A percentile compares a stretch with the other conserved stretches of the same genome.
Evolutionary conservation across 768 basidiomycete genomes (phyloP).

Genomic region (Tulasnella sp.): DNA sequence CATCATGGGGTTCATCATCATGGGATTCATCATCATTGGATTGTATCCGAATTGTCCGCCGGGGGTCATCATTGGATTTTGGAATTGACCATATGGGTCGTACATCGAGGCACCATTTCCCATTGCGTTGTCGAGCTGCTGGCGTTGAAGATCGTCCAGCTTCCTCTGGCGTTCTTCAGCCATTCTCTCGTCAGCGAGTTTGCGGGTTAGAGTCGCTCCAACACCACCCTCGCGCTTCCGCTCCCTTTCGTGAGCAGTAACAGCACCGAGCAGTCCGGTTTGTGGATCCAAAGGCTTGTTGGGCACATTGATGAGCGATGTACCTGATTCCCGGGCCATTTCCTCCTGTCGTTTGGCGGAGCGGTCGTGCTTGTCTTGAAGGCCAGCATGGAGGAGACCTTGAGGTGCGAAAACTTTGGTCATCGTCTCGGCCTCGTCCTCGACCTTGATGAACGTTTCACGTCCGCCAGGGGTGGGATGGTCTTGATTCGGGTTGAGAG

Average conservation of each 20-base stretch:
- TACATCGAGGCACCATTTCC: conserved; percentile 57
- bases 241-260: conserved; percentile 91
- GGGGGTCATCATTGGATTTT: conserved; percentile 19
- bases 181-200: conserved; percentile 83
- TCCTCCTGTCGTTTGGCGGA: conserved; percentile 95
- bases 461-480: conserved; percentile 35
- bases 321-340: conserved; percentile 82
- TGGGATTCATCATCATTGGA: conserved; percentile 22
- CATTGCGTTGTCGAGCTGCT: conserved; percentile 73
- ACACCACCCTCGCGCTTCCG: conserved; percentile 91
- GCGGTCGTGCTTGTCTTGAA: conserved; percentile 92
- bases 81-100: conserved; percentile 29
- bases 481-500: conserved; percentile 59
- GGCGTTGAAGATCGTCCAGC: conserved; percentile 81
- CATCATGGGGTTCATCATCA: no score
- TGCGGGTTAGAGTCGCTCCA: conserved; percentile 88
- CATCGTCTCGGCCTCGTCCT: conserved; percentile 65
- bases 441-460: conserved; percentile 60
- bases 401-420: conserved; percentile 94
- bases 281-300: conserved; percentile 91
- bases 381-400: conserved; percentile 86
- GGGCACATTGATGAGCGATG: conserved; percentile 90
- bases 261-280: conserved; percentile 90
- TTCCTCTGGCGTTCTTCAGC: conserved; percentile 91
- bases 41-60: conserved; percentile 10